A percentile compares a stretch with the other conserved stretches of the same genome.
Conservation (phyloP, 2,329 filamentous ascomycete species). For the Trichoderma sp. region DNA sequence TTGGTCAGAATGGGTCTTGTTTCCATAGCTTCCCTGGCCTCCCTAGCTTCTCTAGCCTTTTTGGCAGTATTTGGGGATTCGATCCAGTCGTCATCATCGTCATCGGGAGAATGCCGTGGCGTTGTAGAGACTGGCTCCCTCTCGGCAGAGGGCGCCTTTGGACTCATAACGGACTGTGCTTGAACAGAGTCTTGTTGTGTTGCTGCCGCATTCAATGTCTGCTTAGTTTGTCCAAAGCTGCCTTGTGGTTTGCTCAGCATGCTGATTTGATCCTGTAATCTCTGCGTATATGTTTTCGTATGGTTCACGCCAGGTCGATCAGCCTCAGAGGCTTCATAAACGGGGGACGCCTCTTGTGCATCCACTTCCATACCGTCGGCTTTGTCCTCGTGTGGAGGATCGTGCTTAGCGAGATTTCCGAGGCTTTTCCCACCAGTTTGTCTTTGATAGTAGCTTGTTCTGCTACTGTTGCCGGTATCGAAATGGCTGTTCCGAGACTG, state of each 20-base stretch:
- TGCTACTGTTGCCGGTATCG: slow-evolving; percentile 64
- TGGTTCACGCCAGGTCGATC: slow-evolving; percentile 49
- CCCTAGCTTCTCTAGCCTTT: slow-evolving; percentile 27
- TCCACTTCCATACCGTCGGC: slow-evolving; percentile 55
- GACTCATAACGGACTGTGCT: slow-evolving; percentile 31
- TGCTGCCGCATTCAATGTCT: slow-evolving; percentile 38
- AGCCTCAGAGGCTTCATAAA: slow-evolving; percentile 41
- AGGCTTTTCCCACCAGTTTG: slow-evolving; percentile 73
- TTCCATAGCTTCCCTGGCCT: slow-evolving; percentile 29
- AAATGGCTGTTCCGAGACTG: slow-evolving; percentile 75
- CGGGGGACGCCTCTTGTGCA: slow-evolving; percentile 36
- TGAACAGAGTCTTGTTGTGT: slow-evolving; percentile 23
- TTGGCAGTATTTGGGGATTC: slow-evolving; percentile 44
- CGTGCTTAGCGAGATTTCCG: slow-evolving; percentile 48
- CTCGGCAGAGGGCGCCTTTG: slow-evolving; percentile 31
- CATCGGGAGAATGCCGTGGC: slow-evolving; percentile 57
- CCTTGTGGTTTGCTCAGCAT: slow-evolving; percentile 60
- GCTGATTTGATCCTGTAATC: slow-evolving; percentile 89
- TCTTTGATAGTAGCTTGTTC: slow-evolving; percentile 71
- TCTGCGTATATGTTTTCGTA: slow-evolving; percentile 89
- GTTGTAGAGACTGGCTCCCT: slow-evolving; percentile 42
- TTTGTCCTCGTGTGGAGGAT: slow-evolving; percentile 45
- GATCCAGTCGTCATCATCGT: slow-evolving; percentile 63
- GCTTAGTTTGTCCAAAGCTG: slow-evolving; percentile 48
- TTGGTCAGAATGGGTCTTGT: slow-evolving; percentile 56